A percentile compares a stretch with the other conserved stretches of the same genome.
phyloP scores from a whole-genome alignment of 2,329 filamentous ascomycete genomes.

The Fusarium transvaalense region DNA sequence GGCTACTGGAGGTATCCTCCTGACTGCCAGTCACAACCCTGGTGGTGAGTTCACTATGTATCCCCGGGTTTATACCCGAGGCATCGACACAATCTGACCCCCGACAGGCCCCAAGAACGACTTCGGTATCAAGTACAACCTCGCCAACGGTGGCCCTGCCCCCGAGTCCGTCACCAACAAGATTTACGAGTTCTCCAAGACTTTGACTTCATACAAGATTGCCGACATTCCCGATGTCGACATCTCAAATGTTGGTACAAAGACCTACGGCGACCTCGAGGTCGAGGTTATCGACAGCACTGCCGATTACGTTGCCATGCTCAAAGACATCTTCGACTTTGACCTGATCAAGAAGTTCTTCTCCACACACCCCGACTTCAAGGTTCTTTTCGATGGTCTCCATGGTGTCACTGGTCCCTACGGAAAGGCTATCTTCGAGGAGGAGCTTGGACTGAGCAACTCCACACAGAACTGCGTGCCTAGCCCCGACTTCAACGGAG shows the following conservation, averaged over 20 bases:
- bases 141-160: constrained; percentile 94
- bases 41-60: constrained; percentile 74
- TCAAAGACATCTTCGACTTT: constrained; percentile 99
- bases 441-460: constrained; percentile 85
- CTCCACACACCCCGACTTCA: constrained; percentile 87
- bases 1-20: constrained; percentile 94
- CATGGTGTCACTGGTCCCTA: constrained; percentile 96
- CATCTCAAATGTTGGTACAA: constrained; percentile 82
- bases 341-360: constrained; percentile 96
- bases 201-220: constrained; percentile 91
- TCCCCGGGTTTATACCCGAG: neutral
- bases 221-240: constrained; percentile 88
- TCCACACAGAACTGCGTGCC: constrained; percentile 92
- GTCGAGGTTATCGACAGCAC: constrained; percentile 96
- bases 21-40: constrained; percentile 98
- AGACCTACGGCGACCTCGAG: constrained; percentile 87
- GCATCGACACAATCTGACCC: constrained; percentile 2
- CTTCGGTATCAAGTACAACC: constrained; percentile 99
- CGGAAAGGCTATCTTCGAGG: constrained; percentile 92
- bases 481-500: constrained; percentile 94
- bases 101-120: constrained; percentile 85
- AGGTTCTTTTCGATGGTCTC: constrained; percentile 94
- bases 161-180: constrained; percentile 98
- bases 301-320: constrained; percentile 90
- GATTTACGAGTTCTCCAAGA: constrained; percentile 94